Conservation (phyloP, 805 yeast species). For the Kockiozyma suomiensis region DNA sequence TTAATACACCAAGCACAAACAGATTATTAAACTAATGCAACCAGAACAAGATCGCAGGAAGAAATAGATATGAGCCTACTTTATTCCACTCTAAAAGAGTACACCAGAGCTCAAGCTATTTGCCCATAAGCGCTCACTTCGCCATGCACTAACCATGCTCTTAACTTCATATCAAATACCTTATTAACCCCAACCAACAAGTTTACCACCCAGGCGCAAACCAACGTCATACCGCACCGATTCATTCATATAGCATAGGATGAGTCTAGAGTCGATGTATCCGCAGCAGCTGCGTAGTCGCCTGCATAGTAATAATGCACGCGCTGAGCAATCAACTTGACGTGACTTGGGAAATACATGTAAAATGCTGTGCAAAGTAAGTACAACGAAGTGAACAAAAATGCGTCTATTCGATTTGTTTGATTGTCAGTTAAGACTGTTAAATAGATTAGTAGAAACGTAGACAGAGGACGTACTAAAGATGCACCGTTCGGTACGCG, state of each 20-base stretch:
- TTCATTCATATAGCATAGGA: neutral
- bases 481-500: constrained; percentile 23
- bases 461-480: constrained; percentile 18
- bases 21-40: neutral
- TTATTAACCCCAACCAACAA: too few relatives aligned
- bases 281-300: constrained; percentile 1
- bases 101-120: too few relatives aligned
- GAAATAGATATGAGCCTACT: too few relatives aligned
- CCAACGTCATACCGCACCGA: too few relatives aligned
- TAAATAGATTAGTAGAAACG: neutral
- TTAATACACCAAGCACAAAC: neutral
- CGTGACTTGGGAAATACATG: constrained; percentile 30
- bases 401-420: too few relatives aligned
- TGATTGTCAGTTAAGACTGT: too few relatives aligned
- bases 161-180: too few relatives aligned
- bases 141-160: too few relatives aligned
- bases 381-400: constrained; percentile 21
- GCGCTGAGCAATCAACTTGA: constrained; percentile 31
- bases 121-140: too few relatives aligned
- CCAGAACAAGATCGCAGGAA: too few relatives aligned
- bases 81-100: too few relatives aligned
- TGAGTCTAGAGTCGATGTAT: neutral
- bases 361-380: constrained; percentile 28
- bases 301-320: constrained; percentile 31
- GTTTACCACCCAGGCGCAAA: too few relatives aligned